Conservation (phyloP, 306 rosid genomes). For the Lupinus albus region DNA sequence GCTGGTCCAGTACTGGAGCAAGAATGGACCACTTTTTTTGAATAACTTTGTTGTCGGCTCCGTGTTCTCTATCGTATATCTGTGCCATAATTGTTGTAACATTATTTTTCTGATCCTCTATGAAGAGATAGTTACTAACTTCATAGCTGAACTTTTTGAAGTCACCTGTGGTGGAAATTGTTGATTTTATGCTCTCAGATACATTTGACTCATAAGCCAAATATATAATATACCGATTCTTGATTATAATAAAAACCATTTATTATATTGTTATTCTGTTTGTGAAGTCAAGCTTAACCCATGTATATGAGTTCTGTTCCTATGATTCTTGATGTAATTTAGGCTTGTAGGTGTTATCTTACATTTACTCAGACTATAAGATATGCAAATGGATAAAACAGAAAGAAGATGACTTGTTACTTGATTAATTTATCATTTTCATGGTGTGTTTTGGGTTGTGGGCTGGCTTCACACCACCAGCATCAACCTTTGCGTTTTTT, state of each 20-base stretch:
- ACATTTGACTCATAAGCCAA: not conserved
- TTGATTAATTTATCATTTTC: not conserved
- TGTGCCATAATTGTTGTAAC: not conserved
- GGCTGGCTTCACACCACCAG: slow-evolving; percentile 15
- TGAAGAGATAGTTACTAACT: not conserved
- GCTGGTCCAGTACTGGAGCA: not conserved
- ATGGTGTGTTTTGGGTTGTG: slow-evolving; percentile 18
- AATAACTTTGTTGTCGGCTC: not conserved
- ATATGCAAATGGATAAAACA: not conserved
- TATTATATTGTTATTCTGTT: not conserved
- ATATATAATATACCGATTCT: not conserved
- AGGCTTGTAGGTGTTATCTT: not conserved
- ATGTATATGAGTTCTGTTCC: not conserved
- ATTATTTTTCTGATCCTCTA: not conserved
- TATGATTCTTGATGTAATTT: not conserved
- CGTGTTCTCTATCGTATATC: not conserved
- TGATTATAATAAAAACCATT: not conserved
- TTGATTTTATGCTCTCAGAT: not conserved
- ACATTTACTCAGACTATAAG: not conserved
- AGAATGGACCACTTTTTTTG: not conserved
- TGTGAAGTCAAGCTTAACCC: slow-evolving; percentile 19
- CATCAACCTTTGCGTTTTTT: too few species aligned
- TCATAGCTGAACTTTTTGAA: not conserved
- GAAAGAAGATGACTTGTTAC: slow-evolving; percentile 6
- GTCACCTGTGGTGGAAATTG: slow-evolving; percentile 14